Evolutionary conservation across 1,139 yeast genomes (phyloP).

Genomic region (Protomyces inouyei): DNA sequence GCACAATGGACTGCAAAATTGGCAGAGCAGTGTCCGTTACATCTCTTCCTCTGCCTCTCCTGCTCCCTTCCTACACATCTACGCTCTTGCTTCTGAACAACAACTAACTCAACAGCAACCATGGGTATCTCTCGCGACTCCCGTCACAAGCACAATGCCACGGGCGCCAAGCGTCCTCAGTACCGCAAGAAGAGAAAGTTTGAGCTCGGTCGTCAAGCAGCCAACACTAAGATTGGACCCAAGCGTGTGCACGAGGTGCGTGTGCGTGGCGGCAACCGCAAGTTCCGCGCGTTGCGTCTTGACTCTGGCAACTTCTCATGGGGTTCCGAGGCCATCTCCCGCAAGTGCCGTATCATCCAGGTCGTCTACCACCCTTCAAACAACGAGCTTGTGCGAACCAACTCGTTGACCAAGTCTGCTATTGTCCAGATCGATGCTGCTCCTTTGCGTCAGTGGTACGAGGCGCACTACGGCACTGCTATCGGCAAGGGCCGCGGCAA

Average conservation of each 20-base stretch:
- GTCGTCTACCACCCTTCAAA: constrained; percentile 99
- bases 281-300: constrained; percentile 99
- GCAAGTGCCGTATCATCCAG: constrained; percentile 98
- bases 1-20: too few relatives aligned
- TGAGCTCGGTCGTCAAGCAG: constrained; percentile 99
- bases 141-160: constrained; percentile 99
- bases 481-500: constrained; percentile 64
- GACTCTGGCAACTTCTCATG: constrained; percentile 99
- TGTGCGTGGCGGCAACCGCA: constrained; percentile 99
- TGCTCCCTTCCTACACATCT: too few relatives aligned
- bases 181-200: constrained; percentile 99
- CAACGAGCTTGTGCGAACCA: constrained; percentile 99
- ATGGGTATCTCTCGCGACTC: constrained; percentile 99
- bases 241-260: constrained; percentile 99
- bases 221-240: constrained; percentile 95
- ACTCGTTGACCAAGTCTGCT: constrained; percentile 98
- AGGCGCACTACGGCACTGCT: constrained; percentile 92
- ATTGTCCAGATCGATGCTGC: constrained; percentile 99
- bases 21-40: too few relatives aligned
- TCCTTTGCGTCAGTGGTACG: constrained; percentile 99
- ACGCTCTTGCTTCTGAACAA: too few relatives aligned
- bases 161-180: constrained; percentile 99
- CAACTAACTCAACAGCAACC: neutral
- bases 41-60: too few relatives aligned
- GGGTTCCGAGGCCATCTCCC: constrained; percentile 98